Evolutionary conservation across 2,329 filamentous ascomycete genomes (phyloP).

Genomic region (Alternaria arbusti): DNA sequence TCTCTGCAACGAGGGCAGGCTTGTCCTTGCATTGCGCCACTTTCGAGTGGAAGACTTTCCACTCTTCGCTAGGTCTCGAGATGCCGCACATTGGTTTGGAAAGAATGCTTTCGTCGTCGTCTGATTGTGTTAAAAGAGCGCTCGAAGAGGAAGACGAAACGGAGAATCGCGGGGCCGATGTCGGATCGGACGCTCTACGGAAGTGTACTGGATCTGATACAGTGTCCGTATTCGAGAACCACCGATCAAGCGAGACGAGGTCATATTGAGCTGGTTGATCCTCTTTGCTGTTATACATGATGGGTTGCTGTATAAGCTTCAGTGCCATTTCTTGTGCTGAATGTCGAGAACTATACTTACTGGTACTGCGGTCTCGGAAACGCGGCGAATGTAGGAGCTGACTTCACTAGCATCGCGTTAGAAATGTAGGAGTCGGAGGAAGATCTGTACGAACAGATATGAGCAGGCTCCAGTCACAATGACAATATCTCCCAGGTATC

Average conservation of each 20-base stretch:
- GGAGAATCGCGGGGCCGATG: conserved; percentile 7
- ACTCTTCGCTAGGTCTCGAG: conserved; percentile 4
- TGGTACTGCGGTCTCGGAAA: background rate
- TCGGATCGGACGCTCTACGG: conserved; percentile 3
- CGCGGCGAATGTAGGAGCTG: background rate
- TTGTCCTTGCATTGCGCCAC: conserved; percentile 3
- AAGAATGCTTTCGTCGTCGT: conserved; percentile 6
- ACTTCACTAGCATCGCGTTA: background rate
- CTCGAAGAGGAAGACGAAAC: conserved; percentile 7
- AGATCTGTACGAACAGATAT: background rate
- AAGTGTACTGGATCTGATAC: conserved; percentile 1
- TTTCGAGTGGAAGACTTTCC: conserved; percentile 22
- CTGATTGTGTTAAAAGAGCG: background rate
- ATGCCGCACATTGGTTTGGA: background rate
- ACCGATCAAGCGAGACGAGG: background rate
- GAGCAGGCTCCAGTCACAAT: background rate
- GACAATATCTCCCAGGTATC: conserved; percentile 6
- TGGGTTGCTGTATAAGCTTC: background rate
- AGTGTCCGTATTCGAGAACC: conserved; percentile 16
- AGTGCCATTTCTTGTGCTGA: background rate
- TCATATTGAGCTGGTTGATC: background rate
- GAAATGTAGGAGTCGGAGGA: background rate
- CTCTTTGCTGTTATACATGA: conserved; percentile 1
- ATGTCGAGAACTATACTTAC: too few relatives aligned
- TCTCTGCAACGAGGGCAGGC: background rate